Base-by-base conservation (phyloP, 2,329 filamentous ascomycete genomes). In the Ramularia endophylla region DNA sequence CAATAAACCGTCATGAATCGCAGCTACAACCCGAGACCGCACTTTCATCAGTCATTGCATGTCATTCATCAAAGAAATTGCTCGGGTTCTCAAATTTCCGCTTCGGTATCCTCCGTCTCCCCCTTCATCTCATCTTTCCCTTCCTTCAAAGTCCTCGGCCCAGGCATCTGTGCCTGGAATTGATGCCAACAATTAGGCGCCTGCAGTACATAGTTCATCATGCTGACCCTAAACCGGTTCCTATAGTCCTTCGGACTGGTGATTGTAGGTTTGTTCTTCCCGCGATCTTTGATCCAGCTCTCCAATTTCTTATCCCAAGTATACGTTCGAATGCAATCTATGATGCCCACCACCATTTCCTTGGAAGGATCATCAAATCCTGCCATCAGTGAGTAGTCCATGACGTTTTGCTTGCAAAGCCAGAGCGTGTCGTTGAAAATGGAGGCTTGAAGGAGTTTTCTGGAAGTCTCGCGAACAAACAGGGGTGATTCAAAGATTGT, bases 301-400 rank as follows among this genome's bases (percentile, higher is more conserved):
- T 98, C 92, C n/a, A 98, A 77, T 62, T 95, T 95, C 74, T 98
- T 98, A 70, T 98, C 92, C 88, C 92, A 98, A 0, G 92, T 98
- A 62, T 97, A 98, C 0, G 92, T 98, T 41, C 92, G 81, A 53
- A 98, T 97, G 63, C 92, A 97, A 63, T 98, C 90, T 51, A 98
- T 97, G 57, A 98, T 97, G 4, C 92, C 92, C 2, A 98, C 89
- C 11, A 97, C 87, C 11, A 98, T 78, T 66, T 98, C 90, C 57
- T 90, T 89, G 49, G 81, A 78, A 27, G 75, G 74, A 62, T 95
- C 92, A 57, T 98, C 90, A 32, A 98, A 94, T 1, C 90, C 94
- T 40, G 95, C 89, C 92, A 98, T 98, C 32, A 98, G 76, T 17
- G 85, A 92, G 68, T 98, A 98, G 66, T 98, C 92, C 92, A 98